Base-by-base conservation (phyloP, 148 eudicot genomes). In the Camellia granthamiana region DNA sequence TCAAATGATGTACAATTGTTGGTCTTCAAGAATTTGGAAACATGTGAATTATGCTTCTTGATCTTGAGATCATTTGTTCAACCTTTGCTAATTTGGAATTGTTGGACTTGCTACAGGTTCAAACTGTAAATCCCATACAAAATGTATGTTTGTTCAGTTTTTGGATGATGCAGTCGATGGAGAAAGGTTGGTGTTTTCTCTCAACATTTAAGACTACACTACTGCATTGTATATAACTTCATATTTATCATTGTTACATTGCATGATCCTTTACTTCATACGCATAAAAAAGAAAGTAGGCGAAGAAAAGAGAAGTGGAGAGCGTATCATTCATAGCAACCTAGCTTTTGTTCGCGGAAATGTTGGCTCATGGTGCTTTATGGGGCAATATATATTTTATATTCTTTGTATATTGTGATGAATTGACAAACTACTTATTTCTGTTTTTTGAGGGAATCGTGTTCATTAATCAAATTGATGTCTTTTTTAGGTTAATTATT, bases 31-130 rank as follows among this genome's bases (percentile, higher is more conserved):
- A 42, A n/a, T 51, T 2, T 18, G 59, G n/a, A 72, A n/a, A 8
- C 3, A 38, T 49, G 54, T 4, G 2, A 69, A 52, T 58, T 75
- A 42, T 2, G 51, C 19, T 68, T 68, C 21, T 68, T 68, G n/a
- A 49, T 43, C 51, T 42, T 14, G 51, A 68, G 51, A 68, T 75
- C 52, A 42, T 7, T 16, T 75, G 42, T 43, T 75, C 54, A 42
- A 43, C 38, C 21, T n/a, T 75, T 5, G 30, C 38, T 11, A 60
- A 60, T 43, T 63, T 75, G 54, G 18, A 18, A 18, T n/a, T 75
- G 51, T 43, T 59, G 6, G 3, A 4, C 16, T 75, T 75, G 38
- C 30, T 75, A 64, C 78, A 75, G 78, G 78, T 16, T 60, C 54
- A 60, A 43, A 12, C 38, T 43, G 54, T 52, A 69, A 46, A 69